phyloP scores from a whole-genome alignment of 345 rosid species.

The Arabis hirsuta region DNA sequence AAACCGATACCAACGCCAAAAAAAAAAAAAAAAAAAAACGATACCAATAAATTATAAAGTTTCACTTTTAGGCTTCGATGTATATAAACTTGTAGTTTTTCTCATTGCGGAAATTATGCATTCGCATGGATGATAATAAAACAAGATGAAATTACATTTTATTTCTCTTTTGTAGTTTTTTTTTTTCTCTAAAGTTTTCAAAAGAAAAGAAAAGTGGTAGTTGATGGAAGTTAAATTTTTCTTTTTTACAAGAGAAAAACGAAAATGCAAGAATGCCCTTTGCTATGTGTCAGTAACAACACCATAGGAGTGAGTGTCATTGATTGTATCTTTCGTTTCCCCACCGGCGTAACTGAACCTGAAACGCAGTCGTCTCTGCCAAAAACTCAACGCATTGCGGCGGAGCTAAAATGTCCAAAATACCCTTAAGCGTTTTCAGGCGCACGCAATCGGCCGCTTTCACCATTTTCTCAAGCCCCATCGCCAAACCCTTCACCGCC shows the following conservation, averaged over 20 bases:
- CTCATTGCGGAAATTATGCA: no score
- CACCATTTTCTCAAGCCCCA: constrained; percentile 67
- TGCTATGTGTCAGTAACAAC: constrained; percentile 20
- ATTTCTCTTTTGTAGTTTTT: not conserved
- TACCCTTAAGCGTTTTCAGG: constrained; percentile 74
- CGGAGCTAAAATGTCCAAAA: constrained; percentile 68
- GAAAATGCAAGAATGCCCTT: constrained; percentile 19
- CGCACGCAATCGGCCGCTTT: constrained; percentile 83
- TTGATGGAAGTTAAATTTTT: not conserved
- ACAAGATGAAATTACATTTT: not conserved
- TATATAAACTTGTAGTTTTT: no score
- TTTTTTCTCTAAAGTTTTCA: not conserved
- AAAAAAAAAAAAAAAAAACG: no score
- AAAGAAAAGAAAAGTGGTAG: not conserved
- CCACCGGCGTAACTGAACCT: constrained; percentile 56
- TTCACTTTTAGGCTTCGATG: no score
- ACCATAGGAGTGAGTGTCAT: constrained; percentile 28
- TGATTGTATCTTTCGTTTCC: constrained; percentile 43
- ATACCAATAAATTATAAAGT: no score
- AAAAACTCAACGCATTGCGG: constrained; percentile 65
- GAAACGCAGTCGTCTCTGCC: constrained; percentile 57
- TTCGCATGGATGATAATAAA: no score
- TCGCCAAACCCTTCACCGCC: constrained; percentile 52
- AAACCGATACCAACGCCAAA: no score
- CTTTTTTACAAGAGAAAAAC: not conserved